phyloP scores from a whole-genome alignment of 2,329 filamentous ascomycete genomes.

The Beauveria brongniartii region DNA sequence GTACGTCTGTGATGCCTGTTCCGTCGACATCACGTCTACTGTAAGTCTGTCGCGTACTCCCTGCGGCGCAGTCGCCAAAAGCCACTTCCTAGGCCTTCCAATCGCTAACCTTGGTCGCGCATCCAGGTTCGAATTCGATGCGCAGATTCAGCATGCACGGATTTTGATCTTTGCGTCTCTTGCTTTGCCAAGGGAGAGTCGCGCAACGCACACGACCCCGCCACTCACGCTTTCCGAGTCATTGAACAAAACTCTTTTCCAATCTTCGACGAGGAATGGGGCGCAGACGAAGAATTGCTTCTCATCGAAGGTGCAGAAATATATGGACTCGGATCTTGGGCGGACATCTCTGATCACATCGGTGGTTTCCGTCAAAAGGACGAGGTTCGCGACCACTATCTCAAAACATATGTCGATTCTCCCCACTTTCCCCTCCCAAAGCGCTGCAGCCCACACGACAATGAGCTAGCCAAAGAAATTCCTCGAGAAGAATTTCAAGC shows the following conservation, averaged over 20 bases:
- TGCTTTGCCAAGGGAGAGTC: conserved; percentile 81
- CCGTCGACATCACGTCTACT: conserved; percentile 92
- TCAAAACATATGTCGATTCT: conserved; percentile 78
- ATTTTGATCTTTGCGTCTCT: conserved; percentile 94
- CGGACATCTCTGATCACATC: conserved; percentile 96
- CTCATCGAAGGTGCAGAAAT: conserved; percentile 90
- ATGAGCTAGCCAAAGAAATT: conserved; percentile 66
- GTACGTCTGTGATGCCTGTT: conserved; percentile 96
- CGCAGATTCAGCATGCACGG: conserved; percentile 71
- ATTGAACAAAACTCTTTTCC: conserved; percentile 98
- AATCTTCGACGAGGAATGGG: conserved; percentile 92
- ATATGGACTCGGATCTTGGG: conserved; percentile 94
- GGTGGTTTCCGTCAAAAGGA: conserved; percentile 91
- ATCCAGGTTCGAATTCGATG: conserved; percentile 86
- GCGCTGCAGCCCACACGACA: conserved; percentile 76
- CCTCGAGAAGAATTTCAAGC: conserved; percentile 89
- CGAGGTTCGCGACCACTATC: conserved; percentile 91
- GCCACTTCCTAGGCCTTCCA: neutral
- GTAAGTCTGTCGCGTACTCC: conserved; percentile 44
- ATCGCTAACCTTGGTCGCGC: conserved; percentile 14
- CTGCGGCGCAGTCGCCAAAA: neutral
- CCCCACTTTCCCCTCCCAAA: conserved; percentile 78
- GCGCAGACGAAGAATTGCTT: conserved; percentile 92
- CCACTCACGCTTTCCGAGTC: conserved; percentile 80
- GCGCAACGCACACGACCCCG: conserved; percentile 78